Percentiles rank a stretch among this genome's conserved stretches.
Evolutionary conservation across 1,139 yeast genomes (phyloP).

Genomic region (Hansenula sp.): DNA sequence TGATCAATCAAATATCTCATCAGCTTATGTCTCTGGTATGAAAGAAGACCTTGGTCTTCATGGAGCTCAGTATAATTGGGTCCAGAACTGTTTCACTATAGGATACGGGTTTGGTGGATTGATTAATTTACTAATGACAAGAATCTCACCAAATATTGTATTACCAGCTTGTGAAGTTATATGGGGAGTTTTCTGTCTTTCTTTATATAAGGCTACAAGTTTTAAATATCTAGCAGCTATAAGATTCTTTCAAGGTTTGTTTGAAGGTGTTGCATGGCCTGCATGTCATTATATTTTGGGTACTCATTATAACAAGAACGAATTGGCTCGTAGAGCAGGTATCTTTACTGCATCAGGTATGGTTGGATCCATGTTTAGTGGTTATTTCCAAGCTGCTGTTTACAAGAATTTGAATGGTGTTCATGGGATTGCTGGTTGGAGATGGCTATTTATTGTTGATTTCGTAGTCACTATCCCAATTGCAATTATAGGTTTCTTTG

Average conservation of each 20-base stretch:
- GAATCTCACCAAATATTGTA: not conserved
- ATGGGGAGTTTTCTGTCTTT: slow-evolving; percentile 29
- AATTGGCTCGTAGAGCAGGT: slow-evolving; percentile 52
- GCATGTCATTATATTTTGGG: slow-evolving; percentile 56
- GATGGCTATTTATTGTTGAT: slow-evolving; percentile 68
- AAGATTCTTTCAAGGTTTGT: slow-evolving; percentile 53
- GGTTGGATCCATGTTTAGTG: slow-evolving; percentile 53
- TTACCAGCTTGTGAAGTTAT: not conserved
- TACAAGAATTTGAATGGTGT: slow-evolving; percentile 38
- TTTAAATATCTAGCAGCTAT: slow-evolving; percentile 41
- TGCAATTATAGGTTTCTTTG: slow-evolving; percentile 37
- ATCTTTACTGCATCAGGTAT: slow-evolving; percentile 52
- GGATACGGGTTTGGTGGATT: slow-evolving; percentile 25
- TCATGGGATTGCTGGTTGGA: slow-evolving; percentile 54
- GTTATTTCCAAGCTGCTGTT: slow-evolving; percentile 54
- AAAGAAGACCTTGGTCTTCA: slow-evolving; percentile 24
- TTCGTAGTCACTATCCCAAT: slow-evolving; percentile 48
- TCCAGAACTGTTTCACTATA: slow-evolving; percentile 20
- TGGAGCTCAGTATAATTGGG: slow-evolving; percentile 22
- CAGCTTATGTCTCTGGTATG: slow-evolving; percentile 32
- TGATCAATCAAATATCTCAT: slow-evolving; percentile 27
- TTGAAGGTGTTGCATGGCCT: slow-evolving; percentile 54
- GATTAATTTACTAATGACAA: slow-evolving; percentile 13
- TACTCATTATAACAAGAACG: slow-evolving; percentile 51
- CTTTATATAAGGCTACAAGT: slow-evolving; percentile 34